A percentile compares a stretch with the other conserved stretches of the same genome.
Evolutionary conservation across 2,329 filamentous ascomycete species (phyloP).

Genomic region (Stagonosporopsis vannaccii): DNA sequence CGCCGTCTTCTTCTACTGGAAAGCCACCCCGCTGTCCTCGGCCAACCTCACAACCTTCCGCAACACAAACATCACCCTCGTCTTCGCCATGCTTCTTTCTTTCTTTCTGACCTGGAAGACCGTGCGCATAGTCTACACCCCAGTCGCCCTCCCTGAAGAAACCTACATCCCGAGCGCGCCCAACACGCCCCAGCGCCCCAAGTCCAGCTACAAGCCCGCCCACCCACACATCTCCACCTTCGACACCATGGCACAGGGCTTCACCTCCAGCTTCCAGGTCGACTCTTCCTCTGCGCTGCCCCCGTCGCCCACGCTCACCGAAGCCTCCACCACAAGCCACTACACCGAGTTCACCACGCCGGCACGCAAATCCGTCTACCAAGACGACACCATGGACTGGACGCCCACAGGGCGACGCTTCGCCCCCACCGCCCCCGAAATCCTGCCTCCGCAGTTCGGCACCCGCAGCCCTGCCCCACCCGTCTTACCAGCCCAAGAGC

Average conservation of each 20-base stretch:
- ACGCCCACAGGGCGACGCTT: conserved; percentile 60
- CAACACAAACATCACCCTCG: conserved; percentile 63
- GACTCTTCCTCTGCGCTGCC: conserved; percentile 35
- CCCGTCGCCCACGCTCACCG: conserved; percentile 44
- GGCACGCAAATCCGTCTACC: conserved; percentile 14
- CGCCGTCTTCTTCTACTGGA: conserved; percentile 46
- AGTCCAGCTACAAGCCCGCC: conserved; percentile 34
- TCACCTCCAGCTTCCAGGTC: conserved; percentile 51
- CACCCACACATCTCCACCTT: conserved; percentile 41
- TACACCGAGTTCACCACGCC: conserved; percentile 39
- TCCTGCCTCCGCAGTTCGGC: conserved; percentile 31
- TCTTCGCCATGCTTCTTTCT: conserved; percentile 44
- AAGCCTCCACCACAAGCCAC: conserved; percentile 30
- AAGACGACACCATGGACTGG: conserved; percentile 75
- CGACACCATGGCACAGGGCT: conserved; percentile 46
- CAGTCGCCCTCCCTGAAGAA: conserved; percentile 33
- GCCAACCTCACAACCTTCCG: conserved; percentile 47
- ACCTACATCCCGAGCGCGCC: conserved; percentile 34
- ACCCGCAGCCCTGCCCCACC: conserved; percentile 15
- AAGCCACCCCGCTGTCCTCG: conserved; percentile 23
- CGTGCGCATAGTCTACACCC: conserved; percentile 64
- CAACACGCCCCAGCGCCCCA: conserved; percentile 26
- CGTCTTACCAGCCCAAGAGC: background rate
- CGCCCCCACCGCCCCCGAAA: conserved; percentile 46
- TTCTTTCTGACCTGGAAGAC: conserved; percentile 54